Conservation (phyloP, 164 flowering plant genomes). For the Paratinospora sagittata region DNA sequence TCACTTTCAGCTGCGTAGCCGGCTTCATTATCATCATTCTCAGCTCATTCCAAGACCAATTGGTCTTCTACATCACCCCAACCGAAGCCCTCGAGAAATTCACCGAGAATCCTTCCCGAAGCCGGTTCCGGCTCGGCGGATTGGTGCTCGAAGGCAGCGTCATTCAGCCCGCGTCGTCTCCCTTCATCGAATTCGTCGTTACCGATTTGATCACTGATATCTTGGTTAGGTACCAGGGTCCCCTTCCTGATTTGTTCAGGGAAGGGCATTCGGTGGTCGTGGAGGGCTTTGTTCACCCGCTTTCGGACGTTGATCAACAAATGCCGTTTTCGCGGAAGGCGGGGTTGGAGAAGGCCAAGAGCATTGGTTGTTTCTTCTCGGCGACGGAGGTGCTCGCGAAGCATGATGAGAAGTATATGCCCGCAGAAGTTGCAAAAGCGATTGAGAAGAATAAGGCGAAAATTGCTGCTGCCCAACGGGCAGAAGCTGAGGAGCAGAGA, state of each 20-base stretch:
- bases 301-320: conserved; percentile 40
- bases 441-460: conserved; percentile 75
- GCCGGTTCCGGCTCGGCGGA: conserved; percentile 74
- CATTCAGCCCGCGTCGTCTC: conserved; percentile 42
- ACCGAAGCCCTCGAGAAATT: conserved; percentile 65
- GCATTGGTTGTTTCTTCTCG: conserved; percentile 51
- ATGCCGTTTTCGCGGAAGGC: conserved; percentile 17
- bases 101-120: conserved; percentile 42
- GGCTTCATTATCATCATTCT: conserved; percentile 66
- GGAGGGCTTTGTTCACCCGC: conserved; percentile 69
- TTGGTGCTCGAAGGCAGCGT: conserved; percentile 85
- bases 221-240: conserved; percentile 60
- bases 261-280: conserved; percentile 94
- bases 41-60: conserved; percentile 67
- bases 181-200: conserved; percentile 72
- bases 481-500: conserved; percentile 8
- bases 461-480: conserved; percentile 19
- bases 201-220: conserved; percentile 80
- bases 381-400: conserved; percentile 85
- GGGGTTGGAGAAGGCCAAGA: conserved; percentile 55
- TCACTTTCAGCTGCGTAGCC: conserved; percentile 67
- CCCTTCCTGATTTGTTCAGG: conserved; percentile 81
- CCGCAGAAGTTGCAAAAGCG: conserved; percentile 69
- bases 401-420: conserved; percentile 98
- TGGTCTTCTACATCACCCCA: conserved; percentile 85